Conservation (phyloP, 2,329 filamentous ascomycete genomes). For the Pochonia chlamydosporia region DNA sequence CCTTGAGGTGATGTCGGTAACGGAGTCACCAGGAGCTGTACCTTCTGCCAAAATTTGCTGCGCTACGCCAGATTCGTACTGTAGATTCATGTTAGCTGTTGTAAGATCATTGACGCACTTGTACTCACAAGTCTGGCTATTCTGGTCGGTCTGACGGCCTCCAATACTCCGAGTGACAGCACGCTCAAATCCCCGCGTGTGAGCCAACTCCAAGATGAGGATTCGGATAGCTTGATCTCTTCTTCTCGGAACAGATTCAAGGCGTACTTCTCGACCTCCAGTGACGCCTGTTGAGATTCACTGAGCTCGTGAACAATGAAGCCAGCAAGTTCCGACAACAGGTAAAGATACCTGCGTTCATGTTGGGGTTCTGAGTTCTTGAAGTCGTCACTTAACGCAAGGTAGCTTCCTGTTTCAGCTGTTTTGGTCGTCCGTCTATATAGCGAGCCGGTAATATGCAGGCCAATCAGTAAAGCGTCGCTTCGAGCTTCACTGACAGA, state of each 20-base stretch:
- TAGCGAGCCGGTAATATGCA: constrained; percentile 32
- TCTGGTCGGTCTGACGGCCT: constrained; percentile 26
- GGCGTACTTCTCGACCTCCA: constrained; percentile 26
- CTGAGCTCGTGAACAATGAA: constrained; percentile 31
- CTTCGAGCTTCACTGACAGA: constrained; percentile 23
- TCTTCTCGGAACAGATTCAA: constrained; percentile 32
- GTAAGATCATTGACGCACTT: neutral
- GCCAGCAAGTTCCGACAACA: constrained; percentile 29
- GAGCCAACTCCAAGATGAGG: constrained; percentile 26
- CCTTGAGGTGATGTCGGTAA: constrained; percentile 12
- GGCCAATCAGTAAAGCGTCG: constrained; percentile 32
- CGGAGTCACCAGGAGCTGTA: constrained; percentile 9
- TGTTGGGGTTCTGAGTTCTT: constrained; percentile 17
- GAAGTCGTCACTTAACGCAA: constrained; percentile 28
- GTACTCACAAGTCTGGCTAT: constrained; percentile 29
- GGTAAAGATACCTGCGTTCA: constrained; percentile 29
- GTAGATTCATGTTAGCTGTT: constrained; percentile 6
- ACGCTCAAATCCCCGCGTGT: constrained; percentile 22
- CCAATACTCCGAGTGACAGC: constrained; percentile 33
- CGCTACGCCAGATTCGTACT: constrained; percentile 31
- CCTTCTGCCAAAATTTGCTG: constrained; percentile 28
- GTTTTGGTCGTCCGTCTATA: constrained; percentile 34
- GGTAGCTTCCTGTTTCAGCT: constrained; percentile 12
- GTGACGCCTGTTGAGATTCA: constrained; percentile 27
- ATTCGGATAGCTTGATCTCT: neutral